These are phyloP conservation scores for Pyricularia grisea DNA, from an alignment of 2,329 filamentous ascomycete genomes.

Conservation along the genomic window DNA sequence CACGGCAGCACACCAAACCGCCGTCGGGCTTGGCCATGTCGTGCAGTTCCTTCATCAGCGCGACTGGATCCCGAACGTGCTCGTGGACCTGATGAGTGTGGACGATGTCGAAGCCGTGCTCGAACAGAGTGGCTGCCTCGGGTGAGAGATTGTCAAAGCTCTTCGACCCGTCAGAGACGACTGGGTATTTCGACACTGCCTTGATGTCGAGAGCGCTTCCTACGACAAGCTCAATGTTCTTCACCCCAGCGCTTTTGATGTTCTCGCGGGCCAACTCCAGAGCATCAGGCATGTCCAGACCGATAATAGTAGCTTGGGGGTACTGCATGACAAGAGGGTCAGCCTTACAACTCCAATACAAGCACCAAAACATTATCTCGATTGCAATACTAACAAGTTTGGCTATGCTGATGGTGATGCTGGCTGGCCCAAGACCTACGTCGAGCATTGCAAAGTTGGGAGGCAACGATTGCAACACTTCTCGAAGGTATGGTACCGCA, in stretches of 20 bases:
- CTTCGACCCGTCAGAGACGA: background rate
- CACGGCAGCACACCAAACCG: conserved; percentile 31
- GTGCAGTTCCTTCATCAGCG: conserved; percentile 41
- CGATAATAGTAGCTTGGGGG: conserved; percentile 8
- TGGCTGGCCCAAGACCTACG: conserved; percentile 6
- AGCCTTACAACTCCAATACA: background rate
- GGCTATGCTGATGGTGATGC: conserved; percentile 7
- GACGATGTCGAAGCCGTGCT: conserved; percentile 43
- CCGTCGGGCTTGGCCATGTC: conserved; percentile 41
- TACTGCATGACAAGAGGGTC: background rate
- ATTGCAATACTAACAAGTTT: background rate
- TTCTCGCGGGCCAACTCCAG: conserved; percentile 10
- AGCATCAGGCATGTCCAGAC: conserved; percentile 20
- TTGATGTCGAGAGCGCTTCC: conserved; percentile 14
- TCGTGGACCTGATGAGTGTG: conserved; percentile 48
- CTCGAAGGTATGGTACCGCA: background rate
- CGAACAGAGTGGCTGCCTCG: background rate
- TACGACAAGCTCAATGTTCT: conserved; percentile 15
- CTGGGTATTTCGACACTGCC: background rate
- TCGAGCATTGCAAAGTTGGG: conserved; percentile 4
- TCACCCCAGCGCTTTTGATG: conserved; percentile 22
- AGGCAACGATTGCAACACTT: conserved; percentile 3
- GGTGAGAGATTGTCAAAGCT: background rate
- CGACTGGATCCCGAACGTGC: conserved; percentile 41
- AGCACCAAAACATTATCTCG: background rate